Evolutionary conservation across 2,329 filamentous ascomycete species (phyloP).

Genomic region (Trichophyton equinum): DNA sequence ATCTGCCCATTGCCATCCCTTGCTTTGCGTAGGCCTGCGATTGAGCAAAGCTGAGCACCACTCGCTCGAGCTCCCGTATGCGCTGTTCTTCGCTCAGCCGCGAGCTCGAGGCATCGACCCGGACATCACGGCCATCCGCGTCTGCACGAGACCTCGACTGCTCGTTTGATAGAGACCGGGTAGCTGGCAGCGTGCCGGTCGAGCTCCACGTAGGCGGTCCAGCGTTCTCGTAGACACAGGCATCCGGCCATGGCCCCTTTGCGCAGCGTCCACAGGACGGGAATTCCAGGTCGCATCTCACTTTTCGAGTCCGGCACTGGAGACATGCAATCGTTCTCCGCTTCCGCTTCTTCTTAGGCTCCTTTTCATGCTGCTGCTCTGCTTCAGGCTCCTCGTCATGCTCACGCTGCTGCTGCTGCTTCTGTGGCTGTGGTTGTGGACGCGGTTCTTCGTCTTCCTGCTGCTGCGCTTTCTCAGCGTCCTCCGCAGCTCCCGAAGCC

Average conservation of each 20-base stretch:
- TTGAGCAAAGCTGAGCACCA: neutral
- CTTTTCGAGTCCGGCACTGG: slow-evolving; percentile 31
- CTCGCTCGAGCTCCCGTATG: neutral
- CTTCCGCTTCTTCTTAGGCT: slow-evolving; percentile 24
- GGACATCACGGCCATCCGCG: neutral
- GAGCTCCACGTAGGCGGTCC: neutral
- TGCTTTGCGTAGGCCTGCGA: neutral
- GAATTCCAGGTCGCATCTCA: slow-evolving; percentile 33
- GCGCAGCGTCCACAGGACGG: slow-evolving; percentile 29
- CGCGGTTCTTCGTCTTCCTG: neutral
- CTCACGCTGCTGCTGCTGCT: neutral
- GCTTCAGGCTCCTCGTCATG: neutral
- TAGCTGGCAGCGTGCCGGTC: neutral
- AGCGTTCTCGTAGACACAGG: slow-evolving; percentile 11
- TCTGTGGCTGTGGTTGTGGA: neutral
- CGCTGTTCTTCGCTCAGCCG: neutral
- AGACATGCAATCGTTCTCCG: slow-evolving; percentile 31
- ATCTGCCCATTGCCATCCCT: neutral
- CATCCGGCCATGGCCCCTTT: slow-evolving; percentile 19
- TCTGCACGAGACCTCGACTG: neutral
- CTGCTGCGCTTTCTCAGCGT: neutral
- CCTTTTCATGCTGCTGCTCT: neutral
- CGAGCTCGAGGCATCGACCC: neutral
- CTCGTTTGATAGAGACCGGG: neutral
- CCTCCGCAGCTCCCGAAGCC: neutral